Conservation (phyloP, 352 stramenopile genomes). For the Phytophthora brassicae region DNA sequence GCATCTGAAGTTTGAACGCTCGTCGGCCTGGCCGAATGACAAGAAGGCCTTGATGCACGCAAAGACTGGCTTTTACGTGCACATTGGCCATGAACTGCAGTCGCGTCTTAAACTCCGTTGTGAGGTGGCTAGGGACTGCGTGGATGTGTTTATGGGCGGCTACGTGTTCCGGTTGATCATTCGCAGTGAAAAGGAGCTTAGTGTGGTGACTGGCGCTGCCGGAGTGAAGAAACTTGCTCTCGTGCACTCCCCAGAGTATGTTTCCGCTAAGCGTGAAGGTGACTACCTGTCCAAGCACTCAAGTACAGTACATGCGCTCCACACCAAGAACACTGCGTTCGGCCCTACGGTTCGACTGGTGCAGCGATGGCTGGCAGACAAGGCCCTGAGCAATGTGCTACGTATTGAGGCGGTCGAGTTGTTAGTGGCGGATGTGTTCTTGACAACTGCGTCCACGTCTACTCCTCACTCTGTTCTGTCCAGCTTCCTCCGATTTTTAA, state of each 20-base stretch:
- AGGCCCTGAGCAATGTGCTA: constrained; percentile 73
- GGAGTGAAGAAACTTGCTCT: constrained; percentile 61
- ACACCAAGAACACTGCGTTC: constrained; percentile 77
- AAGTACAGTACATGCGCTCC: constrained; percentile 73
- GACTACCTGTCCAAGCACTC: constrained; percentile 72
- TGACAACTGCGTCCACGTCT: constrained; percentile 46
- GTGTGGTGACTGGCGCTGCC: constrained; percentile 56
- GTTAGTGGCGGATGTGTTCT: constrained; percentile 75
- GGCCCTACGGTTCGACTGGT: constrained; percentile 80
- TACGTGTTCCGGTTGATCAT: constrained; percentile 86
- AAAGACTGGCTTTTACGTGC: constrained; percentile 90
- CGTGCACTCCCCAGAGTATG: constrained; percentile 64
- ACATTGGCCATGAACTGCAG: constrained; percentile 82
- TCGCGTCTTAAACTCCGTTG: constrained; percentile 58
- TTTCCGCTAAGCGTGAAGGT: constrained; percentile 56
- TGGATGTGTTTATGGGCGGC: constrained; percentile 84
- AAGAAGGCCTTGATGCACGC: constrained; percentile 73
- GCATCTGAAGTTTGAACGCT: constrained; percentile 84
- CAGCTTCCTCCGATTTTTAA: constrained; percentile 79
- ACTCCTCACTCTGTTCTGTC: constrained; percentile 77
- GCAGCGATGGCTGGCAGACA: constrained; percentile 80
- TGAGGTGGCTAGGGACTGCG: constrained; percentile 67
- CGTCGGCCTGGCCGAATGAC: constrained; percentile 86
- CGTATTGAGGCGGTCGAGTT: constrained; percentile 76
- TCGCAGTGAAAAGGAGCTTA: constrained; percentile 76